Evolutionary conservation across 2,329 filamentous ascomycete species (phyloP).

Genomic region (Botrytis tulipae): DNA sequence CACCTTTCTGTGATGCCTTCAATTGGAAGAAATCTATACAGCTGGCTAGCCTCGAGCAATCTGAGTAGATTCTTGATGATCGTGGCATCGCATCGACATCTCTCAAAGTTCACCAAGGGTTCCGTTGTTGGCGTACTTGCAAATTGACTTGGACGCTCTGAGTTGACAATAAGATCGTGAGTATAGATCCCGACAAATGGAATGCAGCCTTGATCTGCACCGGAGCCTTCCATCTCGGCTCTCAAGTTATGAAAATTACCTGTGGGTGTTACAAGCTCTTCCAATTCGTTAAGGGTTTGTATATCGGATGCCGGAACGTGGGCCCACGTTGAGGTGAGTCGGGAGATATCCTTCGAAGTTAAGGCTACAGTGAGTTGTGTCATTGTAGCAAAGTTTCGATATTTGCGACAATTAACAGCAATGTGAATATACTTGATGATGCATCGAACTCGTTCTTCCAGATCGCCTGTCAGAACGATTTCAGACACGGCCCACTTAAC

Average conservation of each 20-base stretch:
- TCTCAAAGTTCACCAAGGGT: slow-evolving; percentile 78
- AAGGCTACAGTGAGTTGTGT: slow-evolving; percentile 77
- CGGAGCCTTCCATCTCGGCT: slow-evolving; percentile 71
- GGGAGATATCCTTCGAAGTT: slow-evolving; percentile 68
- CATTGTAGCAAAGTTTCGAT: slow-evolving; percentile 82
- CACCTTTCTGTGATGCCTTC: slow-evolving; percentile 77
- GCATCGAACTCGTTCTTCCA: slow-evolving; percentile 71
- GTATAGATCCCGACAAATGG: slow-evolving; percentile 84
- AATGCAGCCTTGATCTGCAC: slow-evolving; percentile 69
- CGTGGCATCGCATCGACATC: slow-evolving; percentile 70
- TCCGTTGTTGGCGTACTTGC: slow-evolving; percentile 63
- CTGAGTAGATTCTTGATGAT: slow-evolving; percentile 78
- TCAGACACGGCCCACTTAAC: slow-evolving; percentile 85
- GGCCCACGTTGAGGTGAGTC: slow-evolving; percentile 69
- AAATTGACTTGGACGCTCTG: slow-evolving; percentile 73
- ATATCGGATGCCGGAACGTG: slow-evolving; percentile 65
- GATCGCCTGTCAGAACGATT: slow-evolving; percentile 68
- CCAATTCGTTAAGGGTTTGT: slow-evolving; percentile 65
- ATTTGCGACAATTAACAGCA: slow-evolving; percentile 69
- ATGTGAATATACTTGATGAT: slow-evolving; percentile 83
- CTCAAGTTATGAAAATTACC: slow-evolving; percentile 76
- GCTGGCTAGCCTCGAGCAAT: slow-evolving; percentile 74
- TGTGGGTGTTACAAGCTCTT: slow-evolving; percentile 71
- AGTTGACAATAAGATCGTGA: slow-evolving; percentile 79
- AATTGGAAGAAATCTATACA: slow-evolving; percentile 71